Evolutionary conservation across 176 grass and related monocot genomes (phyloP), one percentile per base, ranked within the genome.

Genomic region (Zoysia pacifica): DNA sequence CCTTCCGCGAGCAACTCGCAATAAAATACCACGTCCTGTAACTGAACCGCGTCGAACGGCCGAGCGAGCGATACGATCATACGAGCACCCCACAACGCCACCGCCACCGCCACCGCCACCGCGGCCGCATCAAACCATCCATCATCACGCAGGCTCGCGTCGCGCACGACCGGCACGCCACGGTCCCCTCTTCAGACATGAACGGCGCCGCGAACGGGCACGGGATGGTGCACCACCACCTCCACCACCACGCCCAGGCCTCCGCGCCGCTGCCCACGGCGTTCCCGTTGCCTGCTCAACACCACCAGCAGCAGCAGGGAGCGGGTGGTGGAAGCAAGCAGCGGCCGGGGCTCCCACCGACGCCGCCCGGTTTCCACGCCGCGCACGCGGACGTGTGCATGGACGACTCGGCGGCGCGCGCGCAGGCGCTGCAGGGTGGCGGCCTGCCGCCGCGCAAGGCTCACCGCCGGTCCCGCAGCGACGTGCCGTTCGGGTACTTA

Each of bases 401-500:
- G 80, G 89, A 92, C 65, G 94, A 88, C 64, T 18, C 62, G 10
- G 28, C 28, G n/a, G 47, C 12, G 47, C 28, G 28, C 28, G 28
- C 28, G 20, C n/a, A n/a, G n/a, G 64, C 48, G 63, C 73, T 28
- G 28, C 28, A 40, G 37, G 40, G 67, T 45, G 41, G 43, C 20
- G 48, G 73, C 7, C 64, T 92, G 54, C 93, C 90, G 4, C 90
- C 86, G 47, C 87, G 85, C 12, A 94, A 90, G 88, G 79, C 89
- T 52, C 91, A 97, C 83, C 89, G 87, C 35, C 72, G 89, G 14
- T 90, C 89, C n/a, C 83, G 88, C 67, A 94, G 91, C 45, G 95
- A 98, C 71, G 88, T 94, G 28, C 78, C 92, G 1, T 94, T 91
- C 80, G 90, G 85, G 4, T 91, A 92, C 86, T 83, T 94, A 81